These are phyloP conservation scores for Scutellaria minor DNA, from an alignment of 257 asterid species.

Conservation along the genomic window DNA sequence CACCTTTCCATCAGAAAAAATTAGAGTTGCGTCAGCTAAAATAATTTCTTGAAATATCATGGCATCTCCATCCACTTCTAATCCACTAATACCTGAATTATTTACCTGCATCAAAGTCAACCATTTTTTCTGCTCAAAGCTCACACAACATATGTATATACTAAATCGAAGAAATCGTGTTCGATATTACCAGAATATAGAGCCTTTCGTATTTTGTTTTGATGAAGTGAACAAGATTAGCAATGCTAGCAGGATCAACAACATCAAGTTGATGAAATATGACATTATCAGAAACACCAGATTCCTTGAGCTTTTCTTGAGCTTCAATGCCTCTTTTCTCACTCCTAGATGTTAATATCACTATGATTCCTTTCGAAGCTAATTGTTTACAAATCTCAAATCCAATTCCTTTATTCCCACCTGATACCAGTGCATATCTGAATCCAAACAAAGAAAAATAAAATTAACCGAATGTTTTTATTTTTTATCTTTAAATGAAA, in stretches of 20 bases:
- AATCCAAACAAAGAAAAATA: background rate
- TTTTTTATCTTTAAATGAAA: too few species aligned
- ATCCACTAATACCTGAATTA: slow-evolving; percentile 55
- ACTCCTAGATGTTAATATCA: slow-evolving; percentile 52
- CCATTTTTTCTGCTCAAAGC: background rate
- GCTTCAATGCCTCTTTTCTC: slow-evolving; percentile 54
- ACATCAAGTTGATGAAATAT: slow-evolving; percentile 57
- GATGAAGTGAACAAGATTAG: slow-evolving; percentile 43
- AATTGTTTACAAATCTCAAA: slow-evolving; percentile 50
- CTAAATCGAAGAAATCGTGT: background rate
- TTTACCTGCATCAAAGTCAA: slow-evolving; percentile 45
- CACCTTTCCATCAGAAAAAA: slow-evolving; percentile 2
- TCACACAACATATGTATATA: background rate
- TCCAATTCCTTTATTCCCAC: slow-evolving; percentile 63
- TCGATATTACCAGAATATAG: slow-evolving; percentile 51
- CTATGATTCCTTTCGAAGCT: slow-evolving; percentile 48
- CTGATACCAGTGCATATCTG: slow-evolving; percentile 56
- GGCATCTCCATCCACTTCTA: slow-evolving; percentile 35
- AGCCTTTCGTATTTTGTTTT: slow-evolving; percentile 40
- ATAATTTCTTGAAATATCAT: slow-evolving; percentile 20
- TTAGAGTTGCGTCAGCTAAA: background rate
- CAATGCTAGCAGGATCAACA: slow-evolving; percentile 38
- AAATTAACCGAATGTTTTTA: too few species aligned
- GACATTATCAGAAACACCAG: slow-evolving; percentile 33
- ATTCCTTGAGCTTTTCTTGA: slow-evolving; percentile 39